Evolutionary conservation across 2,329 filamentous ascomycete species (phyloP).

Genomic region (Dryadomyces sulphureus): DNA sequence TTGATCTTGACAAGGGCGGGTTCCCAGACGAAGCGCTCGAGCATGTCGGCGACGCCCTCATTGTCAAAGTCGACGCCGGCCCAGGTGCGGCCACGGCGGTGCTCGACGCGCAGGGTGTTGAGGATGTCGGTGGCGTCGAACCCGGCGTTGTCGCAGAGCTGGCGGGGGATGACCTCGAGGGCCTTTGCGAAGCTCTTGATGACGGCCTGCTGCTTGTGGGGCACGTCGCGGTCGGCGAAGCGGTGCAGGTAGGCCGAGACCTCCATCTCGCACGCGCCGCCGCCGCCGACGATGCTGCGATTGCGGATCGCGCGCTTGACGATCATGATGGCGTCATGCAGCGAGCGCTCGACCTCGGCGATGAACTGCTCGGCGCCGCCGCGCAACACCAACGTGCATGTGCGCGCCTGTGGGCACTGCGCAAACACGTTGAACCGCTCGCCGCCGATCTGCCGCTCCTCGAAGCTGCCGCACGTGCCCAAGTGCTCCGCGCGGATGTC

Average conservation of each 20-base stretch:
- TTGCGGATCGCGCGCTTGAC: slow-evolving; percentile 97
- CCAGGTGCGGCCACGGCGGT: slow-evolving; percentile 85
- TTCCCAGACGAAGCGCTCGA: slow-evolving; percentile 95
- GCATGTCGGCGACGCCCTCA: slow-evolving; percentile 87
- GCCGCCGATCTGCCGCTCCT: slow-evolving; percentile 92
- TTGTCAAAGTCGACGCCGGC: slow-evolving; percentile 89
- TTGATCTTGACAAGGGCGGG: slow-evolving; percentile 93
- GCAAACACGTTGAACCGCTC: slow-evolving; percentile 99
- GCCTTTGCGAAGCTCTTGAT: slow-evolving; percentile 98
- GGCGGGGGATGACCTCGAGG: slow-evolving; percentile 87
- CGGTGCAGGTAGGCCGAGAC: slow-evolving; percentile 83
- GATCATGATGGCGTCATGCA: slow-evolving; percentile 99
- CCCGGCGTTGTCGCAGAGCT: slow-evolving; percentile 95
- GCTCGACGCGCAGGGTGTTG: slow-evolving; percentile 90
- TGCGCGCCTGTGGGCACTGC: slow-evolving; percentile 88
- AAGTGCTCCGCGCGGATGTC: slow-evolving; percentile 84
- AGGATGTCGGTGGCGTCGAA: slow-evolving; percentile 98
- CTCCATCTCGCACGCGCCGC: slow-evolving; percentile 94
- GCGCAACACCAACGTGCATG: slow-evolving; percentile 87
- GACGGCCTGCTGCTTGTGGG: slow-evolving; percentile 90
- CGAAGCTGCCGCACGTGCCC: slow-evolving; percentile 78
- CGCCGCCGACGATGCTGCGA: slow-evolving; percentile 84
- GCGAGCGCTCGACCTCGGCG: slow-evolving; percentile 89
- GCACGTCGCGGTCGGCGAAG: slow-evolving; percentile 83
- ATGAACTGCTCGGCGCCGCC: slow-evolving; percentile 99